phyloP scores from a whole-genome alignment of 441 rosid genomes.

The Corymbia citriodora region DNA sequence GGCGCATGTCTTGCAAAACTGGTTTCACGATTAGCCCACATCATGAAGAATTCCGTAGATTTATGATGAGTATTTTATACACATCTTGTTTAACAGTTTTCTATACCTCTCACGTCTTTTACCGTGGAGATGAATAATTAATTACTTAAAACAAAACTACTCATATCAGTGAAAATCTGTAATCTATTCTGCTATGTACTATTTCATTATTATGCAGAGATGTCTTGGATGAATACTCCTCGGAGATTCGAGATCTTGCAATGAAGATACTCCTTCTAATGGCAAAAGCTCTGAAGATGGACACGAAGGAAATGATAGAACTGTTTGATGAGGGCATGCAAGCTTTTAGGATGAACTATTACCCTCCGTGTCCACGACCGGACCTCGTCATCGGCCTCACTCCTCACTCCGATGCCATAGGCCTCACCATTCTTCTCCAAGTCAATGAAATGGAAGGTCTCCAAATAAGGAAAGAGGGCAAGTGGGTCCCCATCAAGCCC shows the following conservation, averaged over 20 bases:
- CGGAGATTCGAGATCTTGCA: constrained; percentile 18
- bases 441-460: constrained; percentile 43
- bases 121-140: too few relatives aligned
- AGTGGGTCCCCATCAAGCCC: constrained; percentile 35
- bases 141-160: too few relatives aligned
- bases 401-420: constrained; percentile 31
- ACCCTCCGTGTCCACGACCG: constrained; percentile 41
- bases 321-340: constrained; percentile 29
- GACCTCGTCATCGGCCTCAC: constrained; percentile 27
- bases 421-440: constrained; percentile 39
- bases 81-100: too few relatives aligned
- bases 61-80: not conserved
- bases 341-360: constrained; percentile 36
- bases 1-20: too few relatives aligned
- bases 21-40: not conserved
- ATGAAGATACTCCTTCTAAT: constrained; percentile 16
- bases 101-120: too few relatives aligned
- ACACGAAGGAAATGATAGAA: constrained; percentile 24
- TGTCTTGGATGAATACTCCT: constrained; percentile 23
- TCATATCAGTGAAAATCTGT: not conserved
- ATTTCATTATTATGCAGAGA: constrained; percentile 13
- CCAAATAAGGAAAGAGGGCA: constrained; percentile 32
- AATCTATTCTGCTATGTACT: not conserved
- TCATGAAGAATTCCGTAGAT: not conserved
- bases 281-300: constrained; percentile 22